Conservation (phyloP, 371 early-diverging fungal genomes). For the Mucor lusitanicus region DNA sequence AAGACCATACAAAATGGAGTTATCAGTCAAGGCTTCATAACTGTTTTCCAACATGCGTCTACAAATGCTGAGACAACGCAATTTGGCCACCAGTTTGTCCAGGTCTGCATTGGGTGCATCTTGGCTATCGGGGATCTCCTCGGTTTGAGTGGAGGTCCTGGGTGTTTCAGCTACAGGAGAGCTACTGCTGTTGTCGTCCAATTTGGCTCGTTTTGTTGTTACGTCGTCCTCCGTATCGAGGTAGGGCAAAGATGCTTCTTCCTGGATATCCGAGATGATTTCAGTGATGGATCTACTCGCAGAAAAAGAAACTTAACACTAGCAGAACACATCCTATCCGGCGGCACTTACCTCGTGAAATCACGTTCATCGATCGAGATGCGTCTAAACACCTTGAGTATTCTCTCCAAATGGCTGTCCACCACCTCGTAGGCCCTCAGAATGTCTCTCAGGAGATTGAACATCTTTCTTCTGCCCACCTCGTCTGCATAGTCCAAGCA, state of each 20-base stretch:
- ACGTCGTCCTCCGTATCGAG: not conserved
- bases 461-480: slow-evolving; percentile 81
- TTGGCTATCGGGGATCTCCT: too few species aligned
- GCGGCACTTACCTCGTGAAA: slow-evolving; percentile 64
- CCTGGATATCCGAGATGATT: slow-evolving; percentile 62
- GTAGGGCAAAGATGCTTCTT: slow-evolving; percentile 10
- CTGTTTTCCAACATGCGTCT: slow-evolving; percentile 74
- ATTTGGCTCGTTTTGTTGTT: slow-evolving; percentile 18
- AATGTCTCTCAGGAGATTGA: slow-evolving; percentile 76
- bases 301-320: not conserved
- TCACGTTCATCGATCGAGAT: slow-evolving; percentile 83
- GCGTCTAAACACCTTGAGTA: slow-evolving; percentile 71
- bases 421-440: slow-evolving; percentile 69
- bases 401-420: slow-evolving; percentile 68
- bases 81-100: slow-evolving; percentile 3
- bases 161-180: not conserved
- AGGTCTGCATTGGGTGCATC: not conserved
- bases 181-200: not conserved
- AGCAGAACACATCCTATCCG: not conserved
- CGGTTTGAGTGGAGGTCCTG: not conserved
- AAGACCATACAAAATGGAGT: slow-evolving; percentile 76
- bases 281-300: slow-evolving; percentile 67
- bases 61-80: slow-evolving; percentile 73
- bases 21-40: slow-evolving; percentile 67
- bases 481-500: slow-evolving; percentile 88